Evolutionary conservation across 345 rosid genomes (phyloP), one percentile per base, ranked within the genome.

Genomic region (Corymbia maculata): DNA sequence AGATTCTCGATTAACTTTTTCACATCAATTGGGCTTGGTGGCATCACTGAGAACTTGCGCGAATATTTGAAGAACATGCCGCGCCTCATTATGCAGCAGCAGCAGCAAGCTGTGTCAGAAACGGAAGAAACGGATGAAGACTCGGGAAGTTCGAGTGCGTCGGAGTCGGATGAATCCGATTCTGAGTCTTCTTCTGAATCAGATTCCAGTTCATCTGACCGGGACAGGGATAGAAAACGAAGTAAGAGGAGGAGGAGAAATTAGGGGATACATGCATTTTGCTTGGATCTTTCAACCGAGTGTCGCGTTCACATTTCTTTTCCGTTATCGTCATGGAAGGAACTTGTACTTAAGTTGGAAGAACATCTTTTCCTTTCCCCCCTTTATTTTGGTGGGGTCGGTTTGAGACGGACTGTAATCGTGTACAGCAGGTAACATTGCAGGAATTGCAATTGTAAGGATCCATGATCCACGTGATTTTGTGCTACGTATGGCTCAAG

Each of bases 21-120:
- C 91, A 98, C 98, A 26, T 96, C 99, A 66, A 96, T 97, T 92
- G 99, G 99, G 61, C 97, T 98, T 42, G 99, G 99, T 92, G 99
- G 99, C 59, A 96, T 98, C 89, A 98, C 99, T 11, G 98, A 98
- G 91, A 98, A 93, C 89, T 93, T 97, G 85, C 95, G 98, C 0
- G 99, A 96, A 89, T 97, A 98, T 90, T 85, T 96, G 89, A 97
- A 98, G 97, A 97, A 98, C 90, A 95, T 98, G 99, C 99, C 99
- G 0, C 92, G 97, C 42, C 98, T 96, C 79, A 96, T 97, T 90
- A 95, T 96, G 99, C 97, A 96, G 91, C 99, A 95, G 80, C 98
- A 94, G 88, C 93, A 22, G 42, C 92, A 87, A 50, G 91, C 94
- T 5, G 92, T 86, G 16, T 86, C 91, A 44, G 94, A 87, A 42